Evolutionary conservation across 768 basidiomycete species (phyloP).

Genomic region (Pleurotus sapidus): DNA sequence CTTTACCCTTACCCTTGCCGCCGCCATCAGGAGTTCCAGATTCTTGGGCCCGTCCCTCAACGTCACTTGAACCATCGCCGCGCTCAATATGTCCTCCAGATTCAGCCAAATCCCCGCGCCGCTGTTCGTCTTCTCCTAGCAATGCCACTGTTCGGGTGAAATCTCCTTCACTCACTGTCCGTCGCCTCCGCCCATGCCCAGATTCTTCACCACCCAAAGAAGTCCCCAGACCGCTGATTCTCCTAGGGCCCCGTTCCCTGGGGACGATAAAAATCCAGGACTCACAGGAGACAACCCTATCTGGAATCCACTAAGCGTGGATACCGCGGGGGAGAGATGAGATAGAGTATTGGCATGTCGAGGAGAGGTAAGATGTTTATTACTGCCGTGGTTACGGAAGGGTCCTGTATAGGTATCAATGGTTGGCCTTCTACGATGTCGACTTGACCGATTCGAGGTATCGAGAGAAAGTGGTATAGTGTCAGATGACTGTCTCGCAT

Average conservation of each 20-base stretch:
- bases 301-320: slow-evolving; percentile 55
- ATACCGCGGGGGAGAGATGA: slow-evolving; percentile 26
- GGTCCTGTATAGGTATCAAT: neutral
- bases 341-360: slow-evolving; percentile 16
- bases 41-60: neutral
- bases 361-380: slow-evolving; percentile 16
- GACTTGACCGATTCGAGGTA: neutral
- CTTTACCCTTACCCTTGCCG: neutral
- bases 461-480: neutral
- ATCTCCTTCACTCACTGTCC: slow-evolving; percentile 55
- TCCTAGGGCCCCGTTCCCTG: slow-evolving; percentile 40
- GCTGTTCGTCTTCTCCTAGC: neutral
- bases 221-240: slow-evolving; percentile 30
- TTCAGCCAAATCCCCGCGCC: neutral
- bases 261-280: slow-evolving; percentile 75
- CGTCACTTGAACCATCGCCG: neutral
- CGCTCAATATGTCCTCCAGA: neutral
- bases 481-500: neutral
- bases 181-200: slow-evolving; percentile 26
- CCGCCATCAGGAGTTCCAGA: neutral
- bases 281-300: slow-evolving; percentile 75
- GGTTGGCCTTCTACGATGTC: slow-evolving; percentile 4
- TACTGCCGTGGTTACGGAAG: neutral
- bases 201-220: slow-evolving; percentile 17
- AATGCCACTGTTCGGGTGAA: slow-evolving; percentile 12